Percentiles rank a stretch among this genome's conserved stretches.
phyloP scores from a whole-genome alignment of 306 rosid species.

The Cercis canadensis region DNA sequence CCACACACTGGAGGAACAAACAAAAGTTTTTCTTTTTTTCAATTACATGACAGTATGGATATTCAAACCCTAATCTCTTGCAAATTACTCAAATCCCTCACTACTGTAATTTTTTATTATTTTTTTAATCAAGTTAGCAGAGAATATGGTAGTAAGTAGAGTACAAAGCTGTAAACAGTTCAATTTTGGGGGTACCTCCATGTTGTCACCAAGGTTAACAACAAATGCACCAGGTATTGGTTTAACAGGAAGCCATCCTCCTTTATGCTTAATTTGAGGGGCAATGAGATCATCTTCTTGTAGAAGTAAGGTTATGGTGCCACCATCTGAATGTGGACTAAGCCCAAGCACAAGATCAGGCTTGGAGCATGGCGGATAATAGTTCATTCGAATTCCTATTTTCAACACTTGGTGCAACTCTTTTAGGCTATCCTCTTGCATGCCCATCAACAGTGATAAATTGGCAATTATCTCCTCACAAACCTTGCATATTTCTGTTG shows the following conservation, averaged over 20 bases:
- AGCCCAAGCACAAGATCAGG: slow-evolving; percentile 41
- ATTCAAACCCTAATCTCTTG: too few relatives aligned
- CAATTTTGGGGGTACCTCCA: slow-evolving; percentile 30
- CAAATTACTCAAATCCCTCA: too few relatives aligned
- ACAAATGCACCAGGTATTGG: slow-evolving; percentile 25
- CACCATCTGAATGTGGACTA: slow-evolving; percentile 35
- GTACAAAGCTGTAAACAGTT: too few relatives aligned
- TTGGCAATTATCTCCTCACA: slow-evolving; percentile 10
- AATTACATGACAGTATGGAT: too few relatives aligned
- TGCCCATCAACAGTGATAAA: slow-evolving; percentile 21
- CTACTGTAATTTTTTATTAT: too few relatives aligned
- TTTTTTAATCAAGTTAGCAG: too few relatives aligned
- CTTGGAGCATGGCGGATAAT: slow-evolving; percentile 30
- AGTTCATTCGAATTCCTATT: slow-evolving; percentile 35
- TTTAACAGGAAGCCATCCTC: slow-evolving; percentile 12
- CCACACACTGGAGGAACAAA: too few relatives aligned
- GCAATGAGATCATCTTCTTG: slow-evolving; percentile 29
- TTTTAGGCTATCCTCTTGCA: slow-evolving; percentile 15
- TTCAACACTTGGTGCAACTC: slow-evolving; percentile 9
- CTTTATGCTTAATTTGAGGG: slow-evolving; percentile 27
- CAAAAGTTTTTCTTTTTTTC: too few relatives aligned
- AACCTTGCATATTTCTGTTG: slow-evolving; percentile 6
- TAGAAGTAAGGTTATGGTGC: slow-evolving; percentile 32
- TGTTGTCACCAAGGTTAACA: slow-evolving; percentile 32
- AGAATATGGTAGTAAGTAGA: too few relatives aligned